Percentiles rank a stretch among this genome's conserved stretches.
These are phyloP conservation scores for Mycocentrospora acerina DNA, from an alignment of 2,329 filamentous ascomycete species.

Conservation along the genomic window DNA sequence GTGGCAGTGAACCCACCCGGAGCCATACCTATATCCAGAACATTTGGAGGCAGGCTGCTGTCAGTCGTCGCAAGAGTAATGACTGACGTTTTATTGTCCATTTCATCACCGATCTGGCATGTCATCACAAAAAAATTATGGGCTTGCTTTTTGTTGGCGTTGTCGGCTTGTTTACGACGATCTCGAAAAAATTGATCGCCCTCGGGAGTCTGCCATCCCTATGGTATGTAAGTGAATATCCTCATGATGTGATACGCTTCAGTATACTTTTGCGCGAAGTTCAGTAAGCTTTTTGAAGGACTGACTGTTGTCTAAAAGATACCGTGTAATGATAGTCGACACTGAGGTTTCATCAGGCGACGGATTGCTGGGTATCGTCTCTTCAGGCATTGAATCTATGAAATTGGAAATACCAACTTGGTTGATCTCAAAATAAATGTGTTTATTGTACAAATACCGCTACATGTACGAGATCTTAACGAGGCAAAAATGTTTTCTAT, in stretches of 20 bases:
- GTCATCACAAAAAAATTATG: slow-evolving; percentile 47
- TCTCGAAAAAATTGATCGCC: slow-evolving; percentile 49
- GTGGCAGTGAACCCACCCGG: slow-evolving; percentile 54
- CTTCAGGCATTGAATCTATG: slow-evolving; percentile 4
- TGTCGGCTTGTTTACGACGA: slow-evolving; percentile 45
- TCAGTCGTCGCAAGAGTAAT: slow-evolving; percentile 28
- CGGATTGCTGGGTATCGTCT: slow-evolving; percentile 7
- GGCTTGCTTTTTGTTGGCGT: slow-evolving; percentile 17
- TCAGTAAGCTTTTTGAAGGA: slow-evolving; percentile 5
- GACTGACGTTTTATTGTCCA: slow-evolving; percentile 40
- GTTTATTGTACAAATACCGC: too few species aligned
- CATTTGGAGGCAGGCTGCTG: slow-evolving; percentile 5
- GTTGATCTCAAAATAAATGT: slow-evolving; percentile 2
- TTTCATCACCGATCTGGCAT: slow-evolving; percentile 46
- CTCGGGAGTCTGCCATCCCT: slow-evolving; percentile 50
- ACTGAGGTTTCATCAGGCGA: slow-evolving; percentile 5
- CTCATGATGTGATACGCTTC: slow-evolving; percentile 1
- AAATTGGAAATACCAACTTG: slow-evolving; percentile 5
- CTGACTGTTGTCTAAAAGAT: slow-evolving; percentile 6
- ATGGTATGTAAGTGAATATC: slow-evolving; percentile 44
- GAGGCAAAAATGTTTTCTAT: slow-evolving; percentile 4
- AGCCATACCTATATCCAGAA: slow-evolving; percentile 60
- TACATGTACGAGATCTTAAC: too few species aligned
- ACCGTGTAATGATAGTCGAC: slow-evolving; percentile 5
- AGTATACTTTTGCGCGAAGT: slow-evolving; percentile 5